phyloP scores from a whole-genome alignment of 192 early-diverging fungal species.

The Coemansia sp. region DNA sequence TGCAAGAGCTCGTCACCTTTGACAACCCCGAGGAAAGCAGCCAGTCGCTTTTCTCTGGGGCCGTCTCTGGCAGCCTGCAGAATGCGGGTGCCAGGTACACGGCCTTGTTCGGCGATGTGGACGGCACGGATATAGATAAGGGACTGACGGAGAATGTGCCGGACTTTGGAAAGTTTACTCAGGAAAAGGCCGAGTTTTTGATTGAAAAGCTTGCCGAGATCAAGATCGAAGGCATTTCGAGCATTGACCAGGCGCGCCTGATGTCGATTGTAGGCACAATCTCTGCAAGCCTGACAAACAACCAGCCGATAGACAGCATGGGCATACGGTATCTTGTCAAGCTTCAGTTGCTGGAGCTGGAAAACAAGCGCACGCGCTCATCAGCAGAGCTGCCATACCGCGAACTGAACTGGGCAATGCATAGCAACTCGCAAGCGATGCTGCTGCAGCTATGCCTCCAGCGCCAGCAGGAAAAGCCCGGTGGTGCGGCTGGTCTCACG shows the following conservation, averaged over 20 bases:
- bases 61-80: background rate
- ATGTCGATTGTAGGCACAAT: conserved; percentile 74
- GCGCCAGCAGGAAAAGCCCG: conserved; percentile 14
- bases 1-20: conserved; percentile 24
- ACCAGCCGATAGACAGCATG: conserved; percentile 81
- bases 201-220: conserved; percentile 43
- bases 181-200: conserved; percentile 47
- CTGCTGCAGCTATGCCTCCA: conserved; percentile 37
- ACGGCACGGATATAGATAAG: background rate
- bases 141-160: conserved; percentile 11
- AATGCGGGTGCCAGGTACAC: conserved; percentile 20
- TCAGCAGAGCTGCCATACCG: conserved; percentile 56
- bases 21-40: background rate
- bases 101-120: conserved; percentile 15
- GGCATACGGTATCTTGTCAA: conserved; percentile 80
- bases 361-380: conserved; percentile 54
- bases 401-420: conserved; percentile 79
- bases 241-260: conserved; percentile 68
- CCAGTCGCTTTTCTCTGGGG: background rate
- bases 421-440: conserved; percentile 81
- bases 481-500: conserved; percentile 59
- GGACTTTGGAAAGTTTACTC: conserved; percentile 37
- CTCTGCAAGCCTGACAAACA: conserved; percentile 54
- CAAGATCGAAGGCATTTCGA: conserved; percentile 56
- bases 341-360: conserved; percentile 62